These are phyloP conservation scores for Suhomyces atakaporum DNA, from an alignment of 1,139 yeast genomes.

Conservation along the genomic window DNA sequence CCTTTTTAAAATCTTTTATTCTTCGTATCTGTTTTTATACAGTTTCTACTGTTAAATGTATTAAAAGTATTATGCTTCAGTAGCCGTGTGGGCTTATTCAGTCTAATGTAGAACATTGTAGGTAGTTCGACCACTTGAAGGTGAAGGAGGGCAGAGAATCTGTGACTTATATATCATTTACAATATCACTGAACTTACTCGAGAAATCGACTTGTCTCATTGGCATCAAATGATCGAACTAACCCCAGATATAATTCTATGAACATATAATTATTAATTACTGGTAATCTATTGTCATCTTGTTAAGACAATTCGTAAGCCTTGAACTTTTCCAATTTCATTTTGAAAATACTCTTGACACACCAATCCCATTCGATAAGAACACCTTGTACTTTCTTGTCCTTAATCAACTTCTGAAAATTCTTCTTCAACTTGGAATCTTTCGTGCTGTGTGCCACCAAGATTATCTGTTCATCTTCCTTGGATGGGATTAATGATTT, in stretches of 20 bases:
- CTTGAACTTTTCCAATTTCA: conserved; percentile 34
- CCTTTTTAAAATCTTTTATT: conserved; percentile 6
- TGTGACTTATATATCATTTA: no score
- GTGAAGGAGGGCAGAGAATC: no score
- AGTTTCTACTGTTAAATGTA: neutral
- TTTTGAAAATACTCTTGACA: conserved; percentile 57
- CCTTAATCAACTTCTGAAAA: conserved; percentile 36
- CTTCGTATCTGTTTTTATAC: conserved; percentile 5
- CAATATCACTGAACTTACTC: no score
- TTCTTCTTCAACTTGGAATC: conserved; percentile 47
- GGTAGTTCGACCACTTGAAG: no score
- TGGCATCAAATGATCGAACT: no score
- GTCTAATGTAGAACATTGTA: no score
- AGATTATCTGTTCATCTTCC: conserved; percentile 22
- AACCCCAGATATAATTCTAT: no score
- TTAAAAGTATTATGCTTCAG: no score
- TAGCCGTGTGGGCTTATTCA: no score
- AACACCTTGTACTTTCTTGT: conserved; percentile 18
- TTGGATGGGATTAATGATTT: conserved; percentile 8
- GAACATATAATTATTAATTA: no score
- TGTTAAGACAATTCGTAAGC: conserved; percentile 19
- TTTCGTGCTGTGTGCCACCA: conserved; percentile 43
- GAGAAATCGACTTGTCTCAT: no score
- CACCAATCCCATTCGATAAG: conserved; percentile 73
- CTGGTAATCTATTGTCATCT: neutral